phyloP scores from a whole-genome alignment of 2,329 filamentous ascomycete species.

The Venturia carpophila region DNA sequence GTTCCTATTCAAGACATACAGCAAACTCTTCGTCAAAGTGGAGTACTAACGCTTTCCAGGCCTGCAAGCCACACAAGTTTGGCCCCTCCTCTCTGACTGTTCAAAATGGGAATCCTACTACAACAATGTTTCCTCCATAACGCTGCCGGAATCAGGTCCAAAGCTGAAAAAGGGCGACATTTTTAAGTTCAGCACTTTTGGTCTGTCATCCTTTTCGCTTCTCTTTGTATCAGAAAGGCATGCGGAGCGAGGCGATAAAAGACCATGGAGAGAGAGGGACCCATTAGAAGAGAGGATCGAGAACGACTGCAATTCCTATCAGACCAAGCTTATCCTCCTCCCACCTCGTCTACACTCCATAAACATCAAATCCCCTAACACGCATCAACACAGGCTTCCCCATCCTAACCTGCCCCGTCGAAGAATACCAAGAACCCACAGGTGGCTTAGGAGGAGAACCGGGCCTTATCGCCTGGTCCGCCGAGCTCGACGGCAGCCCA shows the following conservation, averaged over 20 bases:
- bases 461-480: slow-evolving; percentile 24
- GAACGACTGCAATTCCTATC: too few species aligned
- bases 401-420: slow-evolving; percentile 25
- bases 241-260: too few species aligned
- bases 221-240: not conserved
- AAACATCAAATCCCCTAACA: too few species aligned
- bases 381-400: slow-evolving; percentile 22
- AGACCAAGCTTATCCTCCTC: too few species aligned
- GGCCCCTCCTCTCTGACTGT: slow-evolving; percentile 29
- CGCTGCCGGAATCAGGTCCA: slow-evolving; percentile 24
- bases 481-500: slow-evolving; percentile 21
- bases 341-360: too few species aligned
- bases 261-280: too few species aligned
- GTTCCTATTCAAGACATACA: not conserved
- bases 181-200: slow-evolving; percentile 32
- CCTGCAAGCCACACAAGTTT: slow-evolving; percentile 26
- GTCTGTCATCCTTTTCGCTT: slow-evolving; percentile 9
- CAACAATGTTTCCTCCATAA: slow-evolving; percentile 28
- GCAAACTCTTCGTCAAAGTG: not conserved
- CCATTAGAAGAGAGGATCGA: too few species aligned
- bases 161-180: slow-evolving; percentile 25
- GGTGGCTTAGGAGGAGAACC: slow-evolving; percentile 2
- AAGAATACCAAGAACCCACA: slow-evolving; percentile 23
- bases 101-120: slow-evolving; percentile 31
- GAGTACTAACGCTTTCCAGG: not conserved